Base-by-base conservation (phyloP, 1,139 yeast genomes). In the Geotrichum siamense region DNA sequence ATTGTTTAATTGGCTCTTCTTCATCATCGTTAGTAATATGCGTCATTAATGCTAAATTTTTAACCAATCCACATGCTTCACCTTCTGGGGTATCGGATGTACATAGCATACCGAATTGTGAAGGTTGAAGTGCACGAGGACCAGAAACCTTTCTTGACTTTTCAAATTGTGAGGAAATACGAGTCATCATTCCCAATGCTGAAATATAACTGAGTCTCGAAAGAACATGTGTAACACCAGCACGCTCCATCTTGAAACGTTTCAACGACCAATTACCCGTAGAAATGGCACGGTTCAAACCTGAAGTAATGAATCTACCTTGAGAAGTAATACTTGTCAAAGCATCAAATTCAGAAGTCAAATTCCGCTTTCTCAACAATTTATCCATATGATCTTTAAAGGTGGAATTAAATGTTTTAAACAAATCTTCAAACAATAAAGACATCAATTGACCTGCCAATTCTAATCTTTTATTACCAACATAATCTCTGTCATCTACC, bases 81-180 rank as follows among this genome's bases (percentile, higher is more conserved):
- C 99, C 99, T 75, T 91, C 99, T 2, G 99, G 99, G 0, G 99
- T 91, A 75, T 91, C 99, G 0, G 97, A 85, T 5, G 98, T 87
- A 73, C 99, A 91, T 51, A 91, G 72, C 97, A 91, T 91, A 60
- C 98, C 98, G 64, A 91, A 91, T 66, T 91, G 98, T 1, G 98
- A 93, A 10, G 99, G 98, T 64, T 91, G 99, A 54, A 91, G 74
- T 17, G 99, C 97, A 75, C 99, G 83, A 35, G 99, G 99, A 43
- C 99, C 99, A 2, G 96, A 85, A 34, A 91, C 98, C 64, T 91
- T 91, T 69, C 99, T 75, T 2, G 97, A 87, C 63, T 91, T 91
- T 65, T 91, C 99, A 60, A 91, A 91, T 65, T 91, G 99, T 6
- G 97, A 89, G 2, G 96, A 86, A 47, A 91, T 93, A 71, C 99